phyloP scores from a whole-genome alignment of 306 rosid genomes.

The Vigna mungo region DNA sequence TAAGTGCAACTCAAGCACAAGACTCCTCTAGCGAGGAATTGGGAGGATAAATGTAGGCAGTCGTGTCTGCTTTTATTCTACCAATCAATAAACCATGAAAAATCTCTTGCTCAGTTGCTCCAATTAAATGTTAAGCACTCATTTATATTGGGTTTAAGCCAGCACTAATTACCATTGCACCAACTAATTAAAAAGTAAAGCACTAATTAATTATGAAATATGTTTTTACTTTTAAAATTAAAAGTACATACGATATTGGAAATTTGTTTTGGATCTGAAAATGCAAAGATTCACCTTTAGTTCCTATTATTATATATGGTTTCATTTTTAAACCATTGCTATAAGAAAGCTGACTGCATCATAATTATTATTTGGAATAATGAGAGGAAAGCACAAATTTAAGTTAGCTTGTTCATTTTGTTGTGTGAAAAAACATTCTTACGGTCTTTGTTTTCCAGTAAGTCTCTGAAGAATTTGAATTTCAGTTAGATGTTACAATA shows the following conservation, averaged over 20 bases:
- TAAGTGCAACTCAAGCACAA: background rate
- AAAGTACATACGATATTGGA: background rate
- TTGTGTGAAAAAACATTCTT: constrained; percentile 1
- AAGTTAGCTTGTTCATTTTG: constrained; percentile 3
- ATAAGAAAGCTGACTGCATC: constrained; percentile 28
- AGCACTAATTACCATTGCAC: background rate
- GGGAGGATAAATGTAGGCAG: background rate
- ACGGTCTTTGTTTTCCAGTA: background rate
- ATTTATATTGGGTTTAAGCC: background rate
- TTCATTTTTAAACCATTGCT: constrained; percentile 29
- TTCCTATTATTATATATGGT: background rate
- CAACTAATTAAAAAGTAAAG: background rate
- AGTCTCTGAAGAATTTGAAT: background rate
- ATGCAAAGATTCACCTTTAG: constrained; percentile 21
- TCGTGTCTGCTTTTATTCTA: background rate
- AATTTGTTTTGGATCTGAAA: background rate
- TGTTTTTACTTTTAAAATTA: constrained; percentile 20
- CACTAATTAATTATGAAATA: constrained; percentile 2
- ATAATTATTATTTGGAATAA: constrained; percentile 18
- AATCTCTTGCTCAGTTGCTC: background rate
- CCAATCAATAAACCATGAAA: too few relatives aligned
- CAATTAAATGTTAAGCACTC: background rate
- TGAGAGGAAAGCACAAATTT: constrained; percentile 28
- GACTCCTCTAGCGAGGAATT: background rate
- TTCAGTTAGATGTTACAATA: constrained; percentile 1